A percentile compares a stretch with the other conserved stretches of the same genome.
Conservation (phyloP, 163 green algal genomes). For the Scenedesmus sp. region DNA sequence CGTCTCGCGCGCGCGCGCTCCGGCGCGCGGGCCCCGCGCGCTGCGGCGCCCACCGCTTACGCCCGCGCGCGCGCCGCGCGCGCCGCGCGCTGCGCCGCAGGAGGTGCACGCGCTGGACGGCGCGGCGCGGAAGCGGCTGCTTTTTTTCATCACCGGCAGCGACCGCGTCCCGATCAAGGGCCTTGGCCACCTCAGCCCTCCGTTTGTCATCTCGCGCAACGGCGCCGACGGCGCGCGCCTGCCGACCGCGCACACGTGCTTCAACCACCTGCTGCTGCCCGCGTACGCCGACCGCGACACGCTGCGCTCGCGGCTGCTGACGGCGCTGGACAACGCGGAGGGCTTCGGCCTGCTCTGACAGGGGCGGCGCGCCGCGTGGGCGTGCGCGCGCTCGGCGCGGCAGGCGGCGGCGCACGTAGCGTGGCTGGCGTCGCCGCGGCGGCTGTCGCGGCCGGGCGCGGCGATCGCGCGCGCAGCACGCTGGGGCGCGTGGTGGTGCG, state of each 20-base stretch:
- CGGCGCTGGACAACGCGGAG: conserved; percentile 70
- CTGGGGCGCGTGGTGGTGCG: too few relatives aligned
- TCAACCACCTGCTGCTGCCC: conserved; percentile 45
- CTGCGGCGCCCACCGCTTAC: too few relatives aligned
- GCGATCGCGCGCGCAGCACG: too few relatives aligned
- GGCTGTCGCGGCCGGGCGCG: too few relatives aligned
- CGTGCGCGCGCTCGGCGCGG: too few relatives aligned
- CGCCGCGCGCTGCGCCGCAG: too few relatives aligned
- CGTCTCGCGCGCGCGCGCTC: too few relatives aligned
- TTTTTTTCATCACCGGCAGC: conserved; percentile 87
- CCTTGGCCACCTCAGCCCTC: conserved; percentile 64
- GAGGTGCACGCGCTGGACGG: conserved; percentile 54
- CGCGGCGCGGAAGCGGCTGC: conserved; percentile 80
- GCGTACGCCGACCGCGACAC: conserved; percentile 44
- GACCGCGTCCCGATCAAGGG: conserved; percentile 86
- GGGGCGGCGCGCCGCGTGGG: too few relatives aligned
- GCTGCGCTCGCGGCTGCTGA: conserved; percentile 62
- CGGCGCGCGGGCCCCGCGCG: too few relatives aligned
- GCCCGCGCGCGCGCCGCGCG: too few relatives aligned
- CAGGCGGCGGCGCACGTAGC: too few relatives aligned
- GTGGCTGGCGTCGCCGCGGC: too few relatives aligned
- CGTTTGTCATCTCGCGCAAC: conserved; percentile 67
- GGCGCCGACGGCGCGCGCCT: conserved; percentile 43
- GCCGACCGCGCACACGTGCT: conserved; percentile 42
- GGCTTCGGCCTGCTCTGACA: conserved; percentile 77